Percentiles rank a stretch among this genome's conserved stretches.
These are phyloP conservation scores for Taphrina deformans DNA, from an alignment of 1,139 yeast species.

Conservation along the genomic window DNA sequence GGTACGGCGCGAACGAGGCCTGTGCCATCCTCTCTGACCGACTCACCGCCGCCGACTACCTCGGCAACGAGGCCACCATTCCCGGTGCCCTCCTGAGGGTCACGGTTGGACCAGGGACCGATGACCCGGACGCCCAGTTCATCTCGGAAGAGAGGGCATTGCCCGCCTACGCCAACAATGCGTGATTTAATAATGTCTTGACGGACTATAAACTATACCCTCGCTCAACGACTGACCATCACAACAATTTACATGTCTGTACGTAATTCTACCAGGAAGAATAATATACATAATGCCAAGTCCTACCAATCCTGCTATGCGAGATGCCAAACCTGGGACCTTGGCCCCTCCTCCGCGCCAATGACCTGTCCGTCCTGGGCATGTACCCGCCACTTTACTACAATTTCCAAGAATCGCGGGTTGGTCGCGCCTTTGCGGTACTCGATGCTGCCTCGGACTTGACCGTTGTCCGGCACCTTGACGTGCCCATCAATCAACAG, in stretches of 20 bases:
- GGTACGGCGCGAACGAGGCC: neutral
- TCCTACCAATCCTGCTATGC: neutral
- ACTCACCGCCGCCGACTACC: constrained; percentile 7
- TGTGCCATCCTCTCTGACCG: constrained; percentile 2
- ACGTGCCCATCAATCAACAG: constrained; percentile 37
- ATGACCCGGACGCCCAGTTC: constrained; percentile 5
- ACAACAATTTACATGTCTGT: neutral
- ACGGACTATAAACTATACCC: neutral
- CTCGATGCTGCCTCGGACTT: constrained; percentile 36
- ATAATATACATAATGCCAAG: neutral
- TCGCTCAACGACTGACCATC: neutral
- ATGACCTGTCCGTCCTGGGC: neutral
- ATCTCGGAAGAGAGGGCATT: constrained; percentile 1
- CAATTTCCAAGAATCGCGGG: constrained; percentile 64
- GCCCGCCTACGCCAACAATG: neutral
- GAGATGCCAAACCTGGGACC: constrained; percentile 5
- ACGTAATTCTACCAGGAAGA: neutral
- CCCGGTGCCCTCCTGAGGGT: constrained; percentile 10
- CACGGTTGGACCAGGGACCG: constrained; percentile 1
- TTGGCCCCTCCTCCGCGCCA: neutral
- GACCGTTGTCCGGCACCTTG: constrained; percentile 32
- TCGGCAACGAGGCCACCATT: constrained; percentile 25
- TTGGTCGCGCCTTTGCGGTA: constrained; percentile 46
- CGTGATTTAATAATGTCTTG: neutral
- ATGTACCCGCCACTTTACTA: constrained; percentile 47